phyloP scores from a whole-genome alignment of 306 rosid genomes.

The Castanopsis chinensis region DNA sequence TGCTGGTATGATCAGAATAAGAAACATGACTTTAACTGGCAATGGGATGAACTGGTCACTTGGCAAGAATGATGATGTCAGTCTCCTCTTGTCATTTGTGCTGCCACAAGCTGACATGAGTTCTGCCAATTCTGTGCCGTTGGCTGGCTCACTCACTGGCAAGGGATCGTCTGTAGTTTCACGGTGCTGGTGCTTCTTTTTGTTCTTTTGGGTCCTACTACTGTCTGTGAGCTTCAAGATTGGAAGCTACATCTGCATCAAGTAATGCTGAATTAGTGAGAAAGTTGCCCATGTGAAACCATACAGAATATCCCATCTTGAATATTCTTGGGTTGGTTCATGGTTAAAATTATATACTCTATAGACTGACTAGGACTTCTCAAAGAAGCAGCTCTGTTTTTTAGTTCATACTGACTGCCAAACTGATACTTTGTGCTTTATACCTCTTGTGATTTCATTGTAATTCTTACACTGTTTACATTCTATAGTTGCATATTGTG shows the following conservation, averaged over 20 bases:
- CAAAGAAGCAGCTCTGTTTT: conserved; percentile 28
- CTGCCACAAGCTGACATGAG: conserved; percentile 29
- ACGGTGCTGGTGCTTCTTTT: conserved; percentile 60
- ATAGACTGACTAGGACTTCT: conserved; percentile 22
- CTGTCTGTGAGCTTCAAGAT: conserved; percentile 67
- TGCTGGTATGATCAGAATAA: conserved; percentile 82
- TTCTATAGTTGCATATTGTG: too few relatives aligned
- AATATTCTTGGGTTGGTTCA: conserved; percentile 4
- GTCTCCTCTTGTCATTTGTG: conserved; percentile 39
- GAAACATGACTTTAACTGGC: conserved; percentile 44
- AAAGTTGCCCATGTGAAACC: conserved; percentile 9
- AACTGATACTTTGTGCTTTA: not conserved
- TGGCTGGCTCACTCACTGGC: conserved; percentile 38
- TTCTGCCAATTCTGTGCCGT: conserved; percentile 38
- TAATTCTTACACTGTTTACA: conserved; percentile 16
- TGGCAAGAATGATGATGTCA: conserved; percentile 62
- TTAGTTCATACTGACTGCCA: conserved; percentile 30
- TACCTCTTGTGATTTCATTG: conserved; percentile 15
- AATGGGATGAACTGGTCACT: conserved; percentile 47
- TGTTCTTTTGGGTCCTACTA: conserved; percentile 63
- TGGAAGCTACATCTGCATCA: conserved; percentile 55
- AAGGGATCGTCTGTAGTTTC: conserved; percentile 60
- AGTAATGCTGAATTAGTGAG: conserved; percentile 27
- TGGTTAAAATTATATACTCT: conserved; percentile 12
- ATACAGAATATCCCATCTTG: not conserved